Base-by-base conservation (phyloP, 495 filamentous ascomycete genomes). In the Hypoxylon fragiforme region DNA sequence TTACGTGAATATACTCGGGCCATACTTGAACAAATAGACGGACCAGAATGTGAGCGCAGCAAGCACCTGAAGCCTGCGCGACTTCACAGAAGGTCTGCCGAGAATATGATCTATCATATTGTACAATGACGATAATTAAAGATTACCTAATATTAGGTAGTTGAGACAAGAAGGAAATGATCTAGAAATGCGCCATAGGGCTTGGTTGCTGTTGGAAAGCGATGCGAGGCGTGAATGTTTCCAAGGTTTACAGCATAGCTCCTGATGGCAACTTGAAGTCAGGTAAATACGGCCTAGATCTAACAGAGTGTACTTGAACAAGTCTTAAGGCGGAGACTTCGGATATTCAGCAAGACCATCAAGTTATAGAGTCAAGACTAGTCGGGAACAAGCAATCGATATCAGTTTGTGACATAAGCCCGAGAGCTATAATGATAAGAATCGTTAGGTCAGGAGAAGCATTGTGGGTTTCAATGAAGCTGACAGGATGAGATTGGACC, bases 41-140 rank as follows among this genome's bases (percentile, higher is more conserved):
- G 87, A 90, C 95, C 94, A 97, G 63, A 97, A 95, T 0, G 86
- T 81, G 14, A 97, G 79, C 0, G 97, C 94, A 19, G 88, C 85
- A 49, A 97, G 81, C 56, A 98, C 91, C 69, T 98, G 92, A 18
- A 95, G 85, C 64, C 95, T 90, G 50, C 94, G 86, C 64, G 94
- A 96, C 71, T 88, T 85, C 53, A 87, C 85, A 6, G 91, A 96
- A 26, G 94, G 94, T 55, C 89, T 83, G 51, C 94, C 94, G 30
- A 98, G 80, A 46, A 97, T 85, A 75, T 98, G 94, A 67, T 98
- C 94, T 59, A 79, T 69, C 76, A 79, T 79, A 19, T 31, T 70
- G 64, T 38, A 53, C 44, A 37, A n/a, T 37, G 34, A 26, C 15
- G 19, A 14, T 16, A 30, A 3, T 18, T n/a, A n/a, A n/a, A n/a